Evolutionary conservation across 306 rosid genomes (phyloP).

Genomic region (Fragaria vesca): DNA sequence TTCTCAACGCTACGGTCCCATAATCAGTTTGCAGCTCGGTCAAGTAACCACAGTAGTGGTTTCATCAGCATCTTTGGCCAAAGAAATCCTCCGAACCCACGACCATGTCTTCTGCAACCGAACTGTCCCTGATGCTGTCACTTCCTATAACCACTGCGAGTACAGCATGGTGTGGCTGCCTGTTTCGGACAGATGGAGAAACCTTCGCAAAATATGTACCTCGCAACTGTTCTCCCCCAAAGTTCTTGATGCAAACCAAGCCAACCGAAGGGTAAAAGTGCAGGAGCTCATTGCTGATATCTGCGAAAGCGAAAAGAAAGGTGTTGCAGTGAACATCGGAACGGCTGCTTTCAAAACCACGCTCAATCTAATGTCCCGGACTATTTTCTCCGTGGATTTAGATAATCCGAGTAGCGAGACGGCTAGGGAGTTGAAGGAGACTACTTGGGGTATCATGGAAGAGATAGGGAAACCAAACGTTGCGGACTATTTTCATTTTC

Average conservation of each 20-base stretch:
- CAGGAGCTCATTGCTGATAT: constrained; percentile 13
- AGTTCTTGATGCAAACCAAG: constrained; percentile 25
- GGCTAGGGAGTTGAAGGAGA: constrained; percentile 20
- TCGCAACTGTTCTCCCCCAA: constrained; percentile 9
- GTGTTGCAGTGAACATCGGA: constrained; percentile 23
- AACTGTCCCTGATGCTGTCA: constrained; percentile 16
- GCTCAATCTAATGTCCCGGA: constrained; percentile 28
- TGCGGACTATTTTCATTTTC: not conserved
- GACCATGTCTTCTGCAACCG: constrained; percentile 36
- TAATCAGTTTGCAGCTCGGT: constrained; percentile 41
- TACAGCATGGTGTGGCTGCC: constrained; percentile 33
- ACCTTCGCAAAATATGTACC: constrained; percentile 31
- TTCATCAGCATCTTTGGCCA: constrained; percentile 34
- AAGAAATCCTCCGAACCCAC: constrained; percentile 28
- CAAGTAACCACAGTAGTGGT: constrained; percentile 26
- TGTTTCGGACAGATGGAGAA: constrained; percentile 26
- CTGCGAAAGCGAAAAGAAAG: not conserved
- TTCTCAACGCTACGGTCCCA: constrained; percentile 31
- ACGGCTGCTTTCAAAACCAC: constrained; percentile 9
- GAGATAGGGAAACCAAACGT: not conserved
- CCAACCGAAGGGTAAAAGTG: constrained; percentile 14
- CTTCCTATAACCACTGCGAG: constrained; percentile 16
- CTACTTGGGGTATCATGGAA: not conserved
- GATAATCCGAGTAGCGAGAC: constrained; percentile 14
- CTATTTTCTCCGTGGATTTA: constrained; percentile 30